Evolutionary conservation across 257 asterid genomes (phyloP).

Genomic region (Mentha longifolia): DNA sequence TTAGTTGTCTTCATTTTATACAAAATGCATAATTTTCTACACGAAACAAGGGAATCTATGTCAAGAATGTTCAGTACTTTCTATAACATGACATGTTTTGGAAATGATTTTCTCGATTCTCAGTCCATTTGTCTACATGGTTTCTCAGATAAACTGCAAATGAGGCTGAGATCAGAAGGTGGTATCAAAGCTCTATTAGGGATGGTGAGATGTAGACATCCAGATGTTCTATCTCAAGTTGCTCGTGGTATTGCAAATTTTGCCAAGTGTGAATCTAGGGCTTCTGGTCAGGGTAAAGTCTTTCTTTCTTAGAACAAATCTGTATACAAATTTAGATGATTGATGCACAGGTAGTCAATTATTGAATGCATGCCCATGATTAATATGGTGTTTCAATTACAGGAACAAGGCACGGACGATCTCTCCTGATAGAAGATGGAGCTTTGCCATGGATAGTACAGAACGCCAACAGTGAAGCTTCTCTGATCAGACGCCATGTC

Average conservation of each 20-base stretch:
- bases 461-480: slow-evolving; percentile 94
- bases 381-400: slow-evolving; percentile 13
- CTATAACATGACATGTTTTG: background rate
- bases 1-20: slow-evolving; percentile 15
- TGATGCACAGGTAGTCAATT: background rate
- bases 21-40: background rate
- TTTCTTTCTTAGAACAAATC: background rate
- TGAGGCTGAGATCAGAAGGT: slow-evolving; percentile 92
- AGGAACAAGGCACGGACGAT: slow-evolving; percentile 80
- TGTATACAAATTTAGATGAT: background rate
- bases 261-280: slow-evolving; percentile 96
- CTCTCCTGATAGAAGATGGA: slow-evolving; percentile 87
- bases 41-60: background rate
- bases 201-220: slow-evolving; percentile 97
- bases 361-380: slow-evolving; percentile 7
- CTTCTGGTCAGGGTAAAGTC: slow-evolving; percentile 74
- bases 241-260: slow-evolving; percentile 99
- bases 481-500: slow-evolving; percentile 90
- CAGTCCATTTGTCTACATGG: slow-evolving; percentile 22
- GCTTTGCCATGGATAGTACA: slow-evolving; percentile 97
- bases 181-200: slow-evolving; percentile 96
- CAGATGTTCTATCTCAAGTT: slow-evolving; percentile 93
- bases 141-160: slow-evolving; percentile 84
- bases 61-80: background rate
- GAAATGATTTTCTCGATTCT: background rate